Evolutionary conservation across 768 basidiomycete genomes (phyloP), one percentile per base, ranked within the genome.

Genomic region (Lepiota subincarnata): DNA sequence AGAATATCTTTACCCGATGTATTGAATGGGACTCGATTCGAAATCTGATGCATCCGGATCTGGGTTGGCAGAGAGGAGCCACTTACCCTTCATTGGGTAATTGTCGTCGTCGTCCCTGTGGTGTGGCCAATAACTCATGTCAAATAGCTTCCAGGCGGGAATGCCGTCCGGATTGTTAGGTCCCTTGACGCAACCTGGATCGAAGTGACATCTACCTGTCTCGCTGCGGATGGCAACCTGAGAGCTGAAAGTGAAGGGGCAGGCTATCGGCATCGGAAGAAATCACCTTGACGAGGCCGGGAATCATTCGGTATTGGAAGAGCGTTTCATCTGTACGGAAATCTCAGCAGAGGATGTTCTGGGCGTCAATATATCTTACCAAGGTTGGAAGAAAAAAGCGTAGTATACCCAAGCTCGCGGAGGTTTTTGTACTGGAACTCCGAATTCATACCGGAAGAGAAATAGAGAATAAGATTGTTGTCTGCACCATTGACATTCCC

Each of bases 81-180:
- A 71, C 56, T 66, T 63, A 6, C 64, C 61, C 34, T 60, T 59
- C 60, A 66, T 38, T 1, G 66, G 60, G 10, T 48, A 48, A n/a
- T 36, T 43, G 1, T 36, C 13, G 18, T 53, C 43, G 36, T 37
- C n/a, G 16, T 26, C 4, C 19, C 43, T 18, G 55, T 37, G 11
- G 37, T 37, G 13, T 12, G 60, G 53, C 63, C 66, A 62, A 56
- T 57, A 71, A 46, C 61, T 60, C 28, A 68, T 66, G 19, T 68
- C 62, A 40, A 73, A 68, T 3, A 71, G 61, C 53, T 70, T 73
- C 70, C 70, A 73, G 10, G 63, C 65, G 0, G 70, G 70, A 24
- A 73, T 70, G 8, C 70, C 71, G 1, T 46, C 51, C 1, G 70
- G 70, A 50, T 71, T 68, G 3, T 48, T 41, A 1, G 55, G 52